phyloP scores from a whole-genome alignment of 495 filamentous ascomycete genomes.

The Lophiostoma macrostomum region DNA sequence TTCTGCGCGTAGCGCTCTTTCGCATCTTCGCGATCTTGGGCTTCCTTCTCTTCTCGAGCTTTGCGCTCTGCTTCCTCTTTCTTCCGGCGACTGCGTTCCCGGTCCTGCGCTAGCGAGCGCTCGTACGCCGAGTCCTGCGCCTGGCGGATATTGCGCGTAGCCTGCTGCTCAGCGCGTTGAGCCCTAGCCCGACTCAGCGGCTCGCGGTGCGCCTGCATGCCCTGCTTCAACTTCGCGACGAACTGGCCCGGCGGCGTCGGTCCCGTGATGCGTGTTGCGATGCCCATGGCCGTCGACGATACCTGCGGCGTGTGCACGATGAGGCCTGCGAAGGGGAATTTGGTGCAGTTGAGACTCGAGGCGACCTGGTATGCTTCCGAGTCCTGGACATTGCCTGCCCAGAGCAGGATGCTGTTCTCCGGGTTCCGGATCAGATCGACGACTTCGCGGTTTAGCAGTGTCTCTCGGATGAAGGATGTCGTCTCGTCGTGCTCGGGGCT shows the following conservation, averaged over 20 bases:
- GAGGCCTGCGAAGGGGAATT: slow-evolving; percentile 83
- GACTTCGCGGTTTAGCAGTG: slow-evolving; percentile 72
- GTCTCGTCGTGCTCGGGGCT: slow-evolving; percentile 95
- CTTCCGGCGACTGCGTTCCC: slow-evolving; percentile 71
- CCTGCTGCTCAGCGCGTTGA: slow-evolving; percentile 70
- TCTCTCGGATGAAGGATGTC: slow-evolving; percentile 74
- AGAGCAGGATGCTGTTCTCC: slow-evolving; percentile 73
- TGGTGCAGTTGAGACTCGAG: slow-evolving; percentile 74
- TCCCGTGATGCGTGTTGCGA: slow-evolving; percentile 71
- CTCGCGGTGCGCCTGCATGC: slow-evolving; percentile 65
- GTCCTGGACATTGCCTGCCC: slow-evolving; percentile 89
- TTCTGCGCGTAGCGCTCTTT: slow-evolving; percentile 57
- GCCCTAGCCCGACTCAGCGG: slow-evolving; percentile 66
- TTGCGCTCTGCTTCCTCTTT: slow-evolving; percentile 70
- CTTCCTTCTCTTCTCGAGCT: slow-evolving; percentile 60
- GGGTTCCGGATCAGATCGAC: slow-evolving; percentile 67
- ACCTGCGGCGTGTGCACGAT: slow-evolving; percentile 79
- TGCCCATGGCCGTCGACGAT: slow-evolving; percentile 80
- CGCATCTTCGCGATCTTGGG: slow-evolving; percentile 59
- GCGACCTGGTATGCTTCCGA: slow-evolving; percentile 91
- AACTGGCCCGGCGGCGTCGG: slow-evolving; percentile 63
- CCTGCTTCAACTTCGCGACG: slow-evolving; percentile 64
- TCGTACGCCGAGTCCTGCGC: slow-evolving; percentile 93
- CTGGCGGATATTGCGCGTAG: slow-evolving; percentile 69
- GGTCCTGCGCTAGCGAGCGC: slow-evolving; percentile 78